phyloP scores from a whole-genome alignment of 169 alveolate genomes.

The Theileria luwenshuni region DNA sequence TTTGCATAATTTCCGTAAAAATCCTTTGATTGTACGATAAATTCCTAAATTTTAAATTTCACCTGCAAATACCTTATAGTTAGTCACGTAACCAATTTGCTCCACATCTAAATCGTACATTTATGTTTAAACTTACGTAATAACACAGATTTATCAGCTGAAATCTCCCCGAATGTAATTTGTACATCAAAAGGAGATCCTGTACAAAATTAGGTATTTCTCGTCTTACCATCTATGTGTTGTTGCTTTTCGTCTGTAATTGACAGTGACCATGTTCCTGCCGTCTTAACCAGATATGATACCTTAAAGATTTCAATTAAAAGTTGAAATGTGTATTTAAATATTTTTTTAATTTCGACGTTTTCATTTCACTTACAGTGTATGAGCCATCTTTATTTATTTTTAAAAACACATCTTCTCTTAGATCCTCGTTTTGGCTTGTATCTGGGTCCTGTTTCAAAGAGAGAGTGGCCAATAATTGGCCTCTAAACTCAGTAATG shows the following conservation, averaged over 20 bases:
- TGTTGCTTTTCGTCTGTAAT: conserved; percentile 9
- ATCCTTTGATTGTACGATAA: conserved; percentile 36
- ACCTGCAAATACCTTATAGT: conserved; percentile 24
- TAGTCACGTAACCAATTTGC: conserved; percentile 45
- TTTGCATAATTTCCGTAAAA: conserved; percentile 21
- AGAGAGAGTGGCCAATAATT: conserved; percentile 25
- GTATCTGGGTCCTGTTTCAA: background rate
- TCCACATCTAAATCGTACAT: conserved; percentile 12
- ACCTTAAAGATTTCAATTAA: conserved; percentile 8
- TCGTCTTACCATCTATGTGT: conserved; percentile 62
- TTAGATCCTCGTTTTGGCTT: background rate
- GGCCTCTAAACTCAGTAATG: background rate
- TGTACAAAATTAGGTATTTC: background rate
- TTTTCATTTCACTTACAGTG: conserved; percentile 9
- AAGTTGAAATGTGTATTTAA: background rate
- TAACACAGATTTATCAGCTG: conserved; percentile 40
- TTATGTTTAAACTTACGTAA: background rate
- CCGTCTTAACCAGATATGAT: conserved; percentile 40
- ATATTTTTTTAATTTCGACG: background rate
- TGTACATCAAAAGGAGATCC: conserved; percentile 63
- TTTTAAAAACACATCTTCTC: conserved; percentile 26
- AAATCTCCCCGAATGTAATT: conserved; percentile 36
- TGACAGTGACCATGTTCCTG: conserved; percentile 46
- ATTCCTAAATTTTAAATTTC: conserved; percentile 25
- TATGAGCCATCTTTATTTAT: background rate